Evolutionary conservation across 192 early-diverging fungal genomes (phyloP), one percentile per base, ranked within the genome.

Genomic region (Coemansia sp.): DNA sequence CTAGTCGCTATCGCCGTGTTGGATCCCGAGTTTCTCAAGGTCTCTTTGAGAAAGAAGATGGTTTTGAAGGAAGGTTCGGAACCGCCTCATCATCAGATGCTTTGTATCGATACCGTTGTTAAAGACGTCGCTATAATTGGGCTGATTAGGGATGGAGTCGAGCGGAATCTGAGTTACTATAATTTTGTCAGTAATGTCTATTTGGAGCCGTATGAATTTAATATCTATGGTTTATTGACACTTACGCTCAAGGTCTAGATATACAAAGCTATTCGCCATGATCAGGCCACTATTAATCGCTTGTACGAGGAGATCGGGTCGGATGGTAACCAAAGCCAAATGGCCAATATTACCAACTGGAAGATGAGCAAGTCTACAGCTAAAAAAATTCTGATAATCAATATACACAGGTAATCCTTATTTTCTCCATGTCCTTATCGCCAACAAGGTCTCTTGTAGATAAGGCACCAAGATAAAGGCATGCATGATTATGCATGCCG

Each of bases 171-270:
- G 44, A 79, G 84, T 53, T 88, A 89, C 46, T 92, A 93, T 66
- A 93, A 93, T 65, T 85, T 86, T 13, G 75, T 89, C 20, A 90
- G 89, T 72, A 89, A 89, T 33, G 71, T 97, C 34, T 75, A 88
- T 29, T 65, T 97, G 31, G 87, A 92, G 72, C 58, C 85, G 0
- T 88, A 90, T 12, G 81, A 87, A 16, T 92, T 95, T 1, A 86
- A 94, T 27, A 91, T 92, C 66, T 92, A 95, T 46, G 91, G 88
- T 6, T 77, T 93, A 44, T 86, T 97, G 79, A 95, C 95, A 0
- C 93, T 93, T 5, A 93, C 92, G 3, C 85, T 89, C 53, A 92
- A 92, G 79, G 74, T 89, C 69, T 89, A 90, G 75, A 77, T 87
- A 13, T 62, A 81, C 40, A 74, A 70, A 34, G 82, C 84, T 6